These are phyloP conservation scores for Nemania sp. DNA, from an alignment of 2,329 filamentous ascomycete species.

Conservation along the genomic window DNA sequence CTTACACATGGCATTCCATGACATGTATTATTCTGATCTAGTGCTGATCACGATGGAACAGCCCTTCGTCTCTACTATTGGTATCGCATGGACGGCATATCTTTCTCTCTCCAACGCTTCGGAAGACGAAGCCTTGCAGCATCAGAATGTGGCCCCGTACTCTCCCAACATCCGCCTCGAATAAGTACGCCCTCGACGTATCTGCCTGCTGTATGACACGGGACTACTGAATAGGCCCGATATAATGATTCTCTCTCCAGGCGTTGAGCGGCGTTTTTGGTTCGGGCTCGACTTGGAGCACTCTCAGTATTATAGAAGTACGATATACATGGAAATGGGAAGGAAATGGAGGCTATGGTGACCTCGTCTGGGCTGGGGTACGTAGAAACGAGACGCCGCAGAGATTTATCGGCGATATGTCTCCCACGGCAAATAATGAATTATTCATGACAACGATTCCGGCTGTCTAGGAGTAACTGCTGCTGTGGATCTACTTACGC, in stretches of 20 bases:
- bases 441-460: constrained; percentile 2
- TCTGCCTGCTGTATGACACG: not conserved
- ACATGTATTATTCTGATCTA: not conserved
- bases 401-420: constrained; percentile 2
- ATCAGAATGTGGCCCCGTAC: constrained; percentile 37
- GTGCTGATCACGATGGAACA: constrained; percentile 44
- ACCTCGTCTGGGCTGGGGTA: not conserved
- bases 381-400: constrained; percentile 14
- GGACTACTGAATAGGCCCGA: not conserved
- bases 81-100: constrained; percentile 98
- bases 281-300: not conserved
- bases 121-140: constrained; percentile 61
- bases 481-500: constrained; percentile 15
- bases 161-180: constrained; percentile 45
- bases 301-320: constrained; percentile 10
- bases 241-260: constrained; percentile 11
- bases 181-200: constrained; percentile 12
- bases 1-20: too few relatives aligned
- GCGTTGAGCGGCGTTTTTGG: constrained; percentile 21
- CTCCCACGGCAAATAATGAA: not conserved
- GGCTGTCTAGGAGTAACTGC: constrained; percentile 2
- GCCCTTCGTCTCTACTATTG: constrained; percentile 94
- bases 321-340: constrained; percentile 2
- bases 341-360: not conserved
- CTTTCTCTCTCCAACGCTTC: constrained; percentile 88